Evolutionary conservation across 2,329 filamentous ascomycete genomes (phyloP).

Genomic region (Botrytis fabae): DNA sequence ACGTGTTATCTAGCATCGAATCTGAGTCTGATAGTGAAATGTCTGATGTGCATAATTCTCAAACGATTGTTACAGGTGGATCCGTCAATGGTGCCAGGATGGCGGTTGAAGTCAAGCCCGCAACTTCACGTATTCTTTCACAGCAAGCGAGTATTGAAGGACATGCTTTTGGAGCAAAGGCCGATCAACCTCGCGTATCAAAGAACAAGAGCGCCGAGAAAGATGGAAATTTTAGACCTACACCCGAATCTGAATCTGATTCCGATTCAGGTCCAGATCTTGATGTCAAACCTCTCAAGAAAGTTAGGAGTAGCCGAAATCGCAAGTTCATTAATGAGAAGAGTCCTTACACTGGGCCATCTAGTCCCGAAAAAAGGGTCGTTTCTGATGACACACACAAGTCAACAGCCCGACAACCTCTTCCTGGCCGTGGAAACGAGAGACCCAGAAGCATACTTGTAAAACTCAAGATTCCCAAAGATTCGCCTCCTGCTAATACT

Average conservation of each 20-base stretch:
- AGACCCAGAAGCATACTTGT: constrained; percentile 23
- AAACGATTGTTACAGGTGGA: not conserved
- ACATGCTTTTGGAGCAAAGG: not conserved
- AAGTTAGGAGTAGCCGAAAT: constrained; percentile 21
- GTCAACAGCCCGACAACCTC: constrained; percentile 18
- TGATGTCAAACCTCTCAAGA: constrained; percentile 3
- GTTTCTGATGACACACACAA: constrained; percentile 8
- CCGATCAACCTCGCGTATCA: not conserved
- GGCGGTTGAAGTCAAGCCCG: constrained; percentile 13
- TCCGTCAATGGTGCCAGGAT: constrained; percentile 4
- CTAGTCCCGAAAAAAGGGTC: constrained; percentile 13
- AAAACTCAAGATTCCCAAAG: constrained; percentile 20
- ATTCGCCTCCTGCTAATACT: constrained; percentile 29
- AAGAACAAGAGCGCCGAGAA: constrained; percentile 31
- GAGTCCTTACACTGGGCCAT: constrained; percentile 26
- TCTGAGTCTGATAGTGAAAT: constrained; percentile 15
- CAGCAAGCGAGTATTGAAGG: constrained; percentile 1
- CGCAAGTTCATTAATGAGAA: constrained; percentile 24
- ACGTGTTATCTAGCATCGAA: constrained; percentile 18
- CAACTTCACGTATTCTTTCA: constrained; percentile 1
- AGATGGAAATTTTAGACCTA: constrained; percentile 30
- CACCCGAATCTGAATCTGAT: constrained; percentile 26
- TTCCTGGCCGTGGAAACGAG: constrained; percentile 30
- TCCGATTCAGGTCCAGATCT: constrained; percentile 25
- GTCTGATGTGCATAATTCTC: constrained; percentile 8